Evolutionary conservation across 352 stramenopile genomes (phyloP).

Genomic region (Globisporangium cederbergense): DNA sequence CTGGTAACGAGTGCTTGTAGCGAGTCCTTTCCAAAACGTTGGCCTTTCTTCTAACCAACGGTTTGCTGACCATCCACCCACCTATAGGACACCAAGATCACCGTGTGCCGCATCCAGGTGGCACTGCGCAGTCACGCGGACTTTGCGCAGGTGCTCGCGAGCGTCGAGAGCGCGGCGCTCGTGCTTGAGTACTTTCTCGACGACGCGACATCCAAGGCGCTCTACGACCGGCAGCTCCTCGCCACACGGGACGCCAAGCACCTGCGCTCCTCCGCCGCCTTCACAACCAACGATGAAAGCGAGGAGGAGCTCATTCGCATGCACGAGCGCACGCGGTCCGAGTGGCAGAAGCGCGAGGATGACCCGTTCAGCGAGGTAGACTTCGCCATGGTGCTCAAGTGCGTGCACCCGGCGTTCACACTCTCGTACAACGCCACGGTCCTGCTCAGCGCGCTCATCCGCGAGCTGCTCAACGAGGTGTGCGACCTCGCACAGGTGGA

Average conservation of each 20-base stretch:
- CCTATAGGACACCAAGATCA: slow-evolving; percentile 44
- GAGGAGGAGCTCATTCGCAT: slow-evolving; percentile 39
- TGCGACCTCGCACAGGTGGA: slow-evolving; percentile 43
- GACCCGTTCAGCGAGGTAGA: slow-evolving; percentile 59
- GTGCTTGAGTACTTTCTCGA: slow-evolving; percentile 55
- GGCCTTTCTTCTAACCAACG: neutral
- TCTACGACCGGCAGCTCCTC: slow-evolving; percentile 42
- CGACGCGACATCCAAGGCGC: slow-evolving; percentile 36
- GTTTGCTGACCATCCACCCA: neutral
- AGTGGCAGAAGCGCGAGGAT: slow-evolving; percentile 58
- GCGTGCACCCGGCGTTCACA: slow-evolving; percentile 56
- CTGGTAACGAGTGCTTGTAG: slow-evolving; percentile 13
- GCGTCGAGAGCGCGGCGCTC: slow-evolving; percentile 29
- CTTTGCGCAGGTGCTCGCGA: slow-evolving; percentile 32
- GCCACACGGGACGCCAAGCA: slow-evolving; percentile 44
- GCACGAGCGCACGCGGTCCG: slow-evolving; percentile 42
- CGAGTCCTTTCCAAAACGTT: too few species aligned
- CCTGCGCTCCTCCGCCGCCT: slow-evolving; percentile 12
- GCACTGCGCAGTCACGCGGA: slow-evolving; percentile 41
- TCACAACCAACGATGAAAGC: neutral
- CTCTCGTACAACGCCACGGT: slow-evolving; percentile 50
- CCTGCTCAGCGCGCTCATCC: slow-evolving; percentile 45
- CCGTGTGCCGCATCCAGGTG: slow-evolving; percentile 50
- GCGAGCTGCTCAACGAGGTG: slow-evolving; percentile 49
- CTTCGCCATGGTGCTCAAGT: slow-evolving; percentile 59